Evolutionary conservation across 495 filamentous ascomycete genomes (phyloP).

Genomic region (Penicillium pulvis): DNA sequence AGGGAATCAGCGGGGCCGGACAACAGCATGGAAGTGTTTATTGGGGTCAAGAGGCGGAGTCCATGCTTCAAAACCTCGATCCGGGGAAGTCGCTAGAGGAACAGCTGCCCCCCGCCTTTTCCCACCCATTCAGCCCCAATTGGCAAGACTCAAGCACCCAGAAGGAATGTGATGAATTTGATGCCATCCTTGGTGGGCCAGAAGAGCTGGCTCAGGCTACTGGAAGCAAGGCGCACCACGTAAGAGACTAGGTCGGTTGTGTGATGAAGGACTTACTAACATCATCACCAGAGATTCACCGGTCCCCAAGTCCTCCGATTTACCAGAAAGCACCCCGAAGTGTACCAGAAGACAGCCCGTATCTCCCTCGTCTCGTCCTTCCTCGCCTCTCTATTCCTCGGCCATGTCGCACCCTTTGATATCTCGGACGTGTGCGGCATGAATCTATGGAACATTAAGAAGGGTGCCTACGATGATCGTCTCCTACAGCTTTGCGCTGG

Average conservation of each 20-base stretch:
- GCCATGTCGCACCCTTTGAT: constrained; percentile 82
- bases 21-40: constrained; percentile 97
- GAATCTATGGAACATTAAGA: constrained; percentile 92
- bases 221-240: constrained; percentile 92
- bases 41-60: constrained; percentile 77
- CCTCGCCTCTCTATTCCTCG: constrained; percentile 88
- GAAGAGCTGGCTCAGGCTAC: constrained; percentile 74
- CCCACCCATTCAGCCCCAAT: constrained; percentile 87
- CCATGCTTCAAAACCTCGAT: constrained; percentile 61
- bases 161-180: constrained; percentile 85
- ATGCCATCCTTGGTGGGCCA: constrained; percentile 63
- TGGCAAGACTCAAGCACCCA: constrained; percentile 98
- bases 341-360: constrained; percentile 76
- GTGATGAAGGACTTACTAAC: background rate
- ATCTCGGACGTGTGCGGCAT: constrained; percentile 95
- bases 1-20: constrained; percentile 86
- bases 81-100: constrained; percentile 60
- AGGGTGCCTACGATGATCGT: constrained; percentile 68
- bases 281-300: constrained; percentile 79
- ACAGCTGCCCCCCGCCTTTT: constrained; percentile 75
- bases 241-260: constrained; percentile 44
- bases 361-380: constrained; percentile 96
- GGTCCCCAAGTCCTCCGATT: constrained; percentile 94
- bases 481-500: constrained; percentile 80
- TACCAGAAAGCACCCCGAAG: constrained; percentile 71